Evolutionary conservation across 192 early-diverging fungal genomes (phyloP), one percentile per base, ranked within the genome.

Genomic region (Coemansia aciculifera): DNA sequence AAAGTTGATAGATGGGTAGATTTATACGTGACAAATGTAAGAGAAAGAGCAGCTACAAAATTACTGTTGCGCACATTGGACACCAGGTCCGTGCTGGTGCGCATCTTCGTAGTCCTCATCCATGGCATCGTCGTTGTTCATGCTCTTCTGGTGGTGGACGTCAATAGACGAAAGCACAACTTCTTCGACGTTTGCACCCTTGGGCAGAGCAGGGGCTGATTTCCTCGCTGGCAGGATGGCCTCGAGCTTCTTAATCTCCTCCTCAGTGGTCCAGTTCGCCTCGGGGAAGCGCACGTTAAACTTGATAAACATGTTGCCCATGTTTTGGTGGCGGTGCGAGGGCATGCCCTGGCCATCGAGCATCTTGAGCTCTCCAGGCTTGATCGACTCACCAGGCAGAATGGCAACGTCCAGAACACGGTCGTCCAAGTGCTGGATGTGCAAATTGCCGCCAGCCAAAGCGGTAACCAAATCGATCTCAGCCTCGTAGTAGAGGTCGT

Each of bases 21-120:
- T 40, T 40, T 40, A 13, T 40, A 40, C 13, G 44, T 19, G 44
- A 21, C 44, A 19, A 48, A 7, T 24, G 40, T 17, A 21, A 56
- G 23, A 46, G 42, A 29, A 29, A 65, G 5, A 11, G 23, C 29
- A 11, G 15, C n/a, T 31, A 32, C 36, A 23, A 24, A 37, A 39
- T 38, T 95, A 96, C 87, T 98, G 96, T 85, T 95, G 93, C 42
- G 96, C 95, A 81, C 96, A 98, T 87, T 98, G 95, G 67, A 98
- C 95, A 10, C 86, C 87, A 37, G 92, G 90, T 8, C 91, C 75
- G 54, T 77, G 78, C 37, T 86, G 84, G 61, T 90, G 87, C 8
- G 85, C 87, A 6, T 95, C 92, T 44, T 89, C 87, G 34, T 83
- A 84, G 68, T 84, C 87, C 71, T 86, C 85, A 62, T 85, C 85